Evolutionary conservation across 345 rosid species (phyloP).

Genomic region (Gossypium mustelinum): DNA sequence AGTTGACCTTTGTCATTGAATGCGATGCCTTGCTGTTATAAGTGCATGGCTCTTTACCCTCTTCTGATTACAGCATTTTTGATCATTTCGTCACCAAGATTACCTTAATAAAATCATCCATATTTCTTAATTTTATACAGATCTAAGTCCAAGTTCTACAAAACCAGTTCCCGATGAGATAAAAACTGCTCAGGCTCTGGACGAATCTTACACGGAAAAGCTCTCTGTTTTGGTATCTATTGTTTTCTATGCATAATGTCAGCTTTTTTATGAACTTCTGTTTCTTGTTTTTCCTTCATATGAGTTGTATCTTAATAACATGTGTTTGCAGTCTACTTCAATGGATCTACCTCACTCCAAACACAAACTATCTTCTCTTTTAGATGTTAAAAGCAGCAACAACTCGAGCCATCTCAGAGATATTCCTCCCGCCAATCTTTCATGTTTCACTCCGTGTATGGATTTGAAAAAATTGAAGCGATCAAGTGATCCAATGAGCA

Average conservation of each 20-base stretch:
- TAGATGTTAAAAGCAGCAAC: constrained; percentile 38
- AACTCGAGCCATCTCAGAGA: constrained; percentile 37
- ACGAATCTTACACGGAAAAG: constrained; percentile 21
- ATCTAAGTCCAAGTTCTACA: constrained; percentile 1
- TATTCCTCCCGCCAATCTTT: constrained; percentile 71
- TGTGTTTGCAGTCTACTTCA: constrained; percentile 26
- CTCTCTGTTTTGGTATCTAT: constrained; percentile 21
- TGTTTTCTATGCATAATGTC: constrained; percentile 2
- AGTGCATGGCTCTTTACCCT: not conserved
- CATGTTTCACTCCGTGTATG: constrained; percentile 44
- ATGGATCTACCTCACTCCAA: constrained; percentile 19
- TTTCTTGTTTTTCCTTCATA: constrained; percentile 3
- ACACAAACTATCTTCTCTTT: constrained; percentile 29
- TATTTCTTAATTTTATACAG: constrained; percentile 1
- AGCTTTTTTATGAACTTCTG: constrained; percentile 4
- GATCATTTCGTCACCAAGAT: not conserved
- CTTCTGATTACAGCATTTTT: not conserved
- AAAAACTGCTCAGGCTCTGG: constrained; percentile 21
- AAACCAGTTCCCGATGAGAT: not conserved
- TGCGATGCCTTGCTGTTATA: not conserved
- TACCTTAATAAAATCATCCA: not conserved
- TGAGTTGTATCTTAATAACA: constrained; percentile 15
- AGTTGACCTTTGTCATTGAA: not conserved
- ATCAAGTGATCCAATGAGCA: constrained; percentile 27
- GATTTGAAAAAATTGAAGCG: constrained; percentile 37